These are phyloP conservation scores for Solanum chiquidenum DNA, from an alignment of 257 asterid genomes.

Conservation along the genomic window DNA sequence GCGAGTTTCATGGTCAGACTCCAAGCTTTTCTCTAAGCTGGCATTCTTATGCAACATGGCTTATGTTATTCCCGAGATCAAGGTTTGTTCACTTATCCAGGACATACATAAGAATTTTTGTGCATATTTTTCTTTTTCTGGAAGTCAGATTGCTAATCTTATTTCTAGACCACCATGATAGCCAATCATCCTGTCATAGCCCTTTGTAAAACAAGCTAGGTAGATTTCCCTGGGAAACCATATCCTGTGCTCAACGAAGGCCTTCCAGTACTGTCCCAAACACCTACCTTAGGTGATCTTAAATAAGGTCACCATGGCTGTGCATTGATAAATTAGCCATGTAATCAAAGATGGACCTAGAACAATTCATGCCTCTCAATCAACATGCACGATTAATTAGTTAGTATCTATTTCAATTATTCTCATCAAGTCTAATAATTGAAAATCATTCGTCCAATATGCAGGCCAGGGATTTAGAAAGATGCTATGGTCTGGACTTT, in stretches of 20 bases:
- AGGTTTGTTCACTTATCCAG: slow-evolving; percentile 33
- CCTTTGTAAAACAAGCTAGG: background rate
- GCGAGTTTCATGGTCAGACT: slow-evolving; percentile 55
- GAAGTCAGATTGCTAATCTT: background rate
- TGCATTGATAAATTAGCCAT: background rate
- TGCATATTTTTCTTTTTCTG: background rate
- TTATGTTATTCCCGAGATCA: slow-evolving; percentile 60
- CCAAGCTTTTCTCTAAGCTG: slow-evolving; percentile 55
- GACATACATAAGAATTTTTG: background rate
- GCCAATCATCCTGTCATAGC: background rate
- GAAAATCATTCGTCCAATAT: background rate
- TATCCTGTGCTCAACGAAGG: background rate
- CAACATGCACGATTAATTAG: background rate
- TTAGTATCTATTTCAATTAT: background rate
- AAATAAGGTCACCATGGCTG: background rate
- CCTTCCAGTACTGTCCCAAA: background rate
- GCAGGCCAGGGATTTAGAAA: slow-evolving; percentile 61
- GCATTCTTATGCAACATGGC: slow-evolving; percentile 91
- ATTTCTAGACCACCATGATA: background rate
- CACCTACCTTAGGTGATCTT: background rate
- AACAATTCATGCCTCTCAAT: background rate
- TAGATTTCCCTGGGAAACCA: background rate
- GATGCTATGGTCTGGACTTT: slow-evolving; percentile 54
- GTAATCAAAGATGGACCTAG: background rate
- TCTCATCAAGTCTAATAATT: background rate